Evolutionary conservation across 2,329 filamentous ascomycete species (phyloP), one percentile per base, ranked within the genome.

Genomic region (Fusarium sublunatum): DNA sequence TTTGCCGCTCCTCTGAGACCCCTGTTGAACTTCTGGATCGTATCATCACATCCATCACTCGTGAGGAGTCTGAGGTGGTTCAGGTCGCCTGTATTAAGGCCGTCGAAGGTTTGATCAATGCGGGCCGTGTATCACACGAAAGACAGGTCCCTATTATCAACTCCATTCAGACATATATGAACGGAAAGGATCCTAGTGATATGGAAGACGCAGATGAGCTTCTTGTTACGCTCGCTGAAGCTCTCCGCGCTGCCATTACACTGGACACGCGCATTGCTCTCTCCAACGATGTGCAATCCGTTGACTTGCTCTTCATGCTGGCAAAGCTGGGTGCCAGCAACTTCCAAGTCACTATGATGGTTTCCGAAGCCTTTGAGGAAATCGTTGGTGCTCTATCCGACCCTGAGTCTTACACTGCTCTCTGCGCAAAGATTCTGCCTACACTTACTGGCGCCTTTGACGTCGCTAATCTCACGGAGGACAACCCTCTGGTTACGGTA

Each of bases 71-170:
- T 0, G 93, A 97, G 74, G 88, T 98, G 32, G 94, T 98, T 39
- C 92, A 95, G 75, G 93, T 97, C 15, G 89, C 94, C 19, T 96
- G 92, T 71, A 90, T 98, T 70, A 93, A 94, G 73, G 90, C 92
- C 2, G 78, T 97, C 32, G 92, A 97, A 70, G 83, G 84, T 13
- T 84, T 88, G 55, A 82, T 88, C 47, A 81, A 78, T 58, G 81
- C 83, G 75, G 74, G 83, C 76, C 71, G 81, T 81, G 78, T 84
- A 3, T 72, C 78, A 7, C 70, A 75, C 7, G 83, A 86, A 55
- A 81, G 79, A 41, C 93, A 97, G 73, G 68, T 81, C 1, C 78
- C 82, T 19, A 82, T 90, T 55, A 82, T 88, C 44, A 81, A 78
- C n/a, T 84, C 88, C 10, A 84, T 91, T 61, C 85, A 87, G 47